These are phyloP conservation scores for Huiozyma naganishii DNA, from an alignment of 805 yeast species.

Conservation along the genomic window DNA sequence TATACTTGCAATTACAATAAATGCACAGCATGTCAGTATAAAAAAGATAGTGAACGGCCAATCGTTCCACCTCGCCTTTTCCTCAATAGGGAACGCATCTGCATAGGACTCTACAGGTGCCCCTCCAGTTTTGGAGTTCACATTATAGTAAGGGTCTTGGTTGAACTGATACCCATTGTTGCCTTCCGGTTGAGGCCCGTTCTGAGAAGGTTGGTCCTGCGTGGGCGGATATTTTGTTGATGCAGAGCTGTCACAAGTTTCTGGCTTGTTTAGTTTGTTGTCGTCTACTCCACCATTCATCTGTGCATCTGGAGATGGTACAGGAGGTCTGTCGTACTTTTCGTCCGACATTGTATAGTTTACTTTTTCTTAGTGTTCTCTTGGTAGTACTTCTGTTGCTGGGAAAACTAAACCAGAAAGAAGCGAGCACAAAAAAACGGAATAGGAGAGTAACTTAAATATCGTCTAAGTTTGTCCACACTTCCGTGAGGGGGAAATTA, in stretches of 20 bases:
- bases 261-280: not conserved
- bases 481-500: too few species aligned
- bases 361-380: not conserved
- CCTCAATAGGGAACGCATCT: slow-evolving; percentile 47
- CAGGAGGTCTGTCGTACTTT: slow-evolving; percentile 8
- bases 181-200: not conserved
- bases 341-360: slow-evolving; percentile 1
- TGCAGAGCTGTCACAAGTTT: not conserved
- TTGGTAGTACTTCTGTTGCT: too few species aligned
- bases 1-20: slow-evolving; percentile 58
- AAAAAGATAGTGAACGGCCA: slow-evolving; percentile 55
- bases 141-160: slow-evolving; percentile 21
- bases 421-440: too few species aligned
- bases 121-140: slow-evolving; percentile 25
- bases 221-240: not conserved
- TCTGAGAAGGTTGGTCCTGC: not conserved
- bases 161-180: slow-evolving; percentile 15
- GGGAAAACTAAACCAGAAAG: too few species aligned
- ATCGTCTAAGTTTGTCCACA: too few species aligned
- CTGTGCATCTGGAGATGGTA: slow-evolving; percentile 13
- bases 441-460: too few species aligned
- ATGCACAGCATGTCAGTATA: slow-evolving; percentile 45
- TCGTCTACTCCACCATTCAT: not conserved
- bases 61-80: slow-evolving; percentile 58
- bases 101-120: slow-evolving; percentile 43